Evolutionary conservation across 306 rosid genomes (phyloP).

Genomic region (Benincasa hispida): DNA sequence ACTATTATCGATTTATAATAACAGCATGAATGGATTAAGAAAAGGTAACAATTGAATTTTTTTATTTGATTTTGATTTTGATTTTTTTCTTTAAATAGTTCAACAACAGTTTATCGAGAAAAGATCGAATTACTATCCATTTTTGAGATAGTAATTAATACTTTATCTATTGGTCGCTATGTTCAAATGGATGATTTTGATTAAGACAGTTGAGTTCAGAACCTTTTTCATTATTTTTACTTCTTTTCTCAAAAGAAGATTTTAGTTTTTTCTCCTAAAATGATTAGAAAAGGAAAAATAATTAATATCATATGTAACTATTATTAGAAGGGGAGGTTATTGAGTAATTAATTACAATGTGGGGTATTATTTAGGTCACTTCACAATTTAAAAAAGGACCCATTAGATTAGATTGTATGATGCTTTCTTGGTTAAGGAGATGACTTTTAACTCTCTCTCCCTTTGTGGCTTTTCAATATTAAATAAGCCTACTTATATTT

Average conservation of each 20-base stretch:
- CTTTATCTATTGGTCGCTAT: too few relatives aligned
- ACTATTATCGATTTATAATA: not conserved
- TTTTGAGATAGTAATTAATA: too few relatives aligned
- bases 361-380: slow-evolving; percentile 29
- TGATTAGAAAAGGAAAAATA: slow-evolving; percentile 13
- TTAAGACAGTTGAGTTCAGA: not conserved
- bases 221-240: not conserved
- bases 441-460: not conserved
- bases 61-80: too few relatives aligned
- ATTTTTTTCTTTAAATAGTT: too few relatives aligned
- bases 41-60: too few relatives aligned
- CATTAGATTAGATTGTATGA: slow-evolving; percentile 27
- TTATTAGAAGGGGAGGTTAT: not conserved
- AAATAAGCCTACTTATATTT: slow-evolving; percentile 15
- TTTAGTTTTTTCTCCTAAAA: not conserved
- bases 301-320: not conserved
- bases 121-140: too few relatives aligned
- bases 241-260: too few relatives aligned
- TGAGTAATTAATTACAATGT: not conserved
- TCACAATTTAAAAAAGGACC: slow-evolving; percentile 31
- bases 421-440: slow-evolving; percentile 7
- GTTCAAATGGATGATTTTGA: not conserved
- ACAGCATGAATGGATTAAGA: not conserved
- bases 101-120: too few relatives aligned
- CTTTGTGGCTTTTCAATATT: slow-evolving; percentile 7